Percentiles rank a stretch among this genome's conserved stretches.
phyloP scores from a whole-genome alignment of 768 basidiomycete genomes.

The Rubroboletus satanas region DNA sequence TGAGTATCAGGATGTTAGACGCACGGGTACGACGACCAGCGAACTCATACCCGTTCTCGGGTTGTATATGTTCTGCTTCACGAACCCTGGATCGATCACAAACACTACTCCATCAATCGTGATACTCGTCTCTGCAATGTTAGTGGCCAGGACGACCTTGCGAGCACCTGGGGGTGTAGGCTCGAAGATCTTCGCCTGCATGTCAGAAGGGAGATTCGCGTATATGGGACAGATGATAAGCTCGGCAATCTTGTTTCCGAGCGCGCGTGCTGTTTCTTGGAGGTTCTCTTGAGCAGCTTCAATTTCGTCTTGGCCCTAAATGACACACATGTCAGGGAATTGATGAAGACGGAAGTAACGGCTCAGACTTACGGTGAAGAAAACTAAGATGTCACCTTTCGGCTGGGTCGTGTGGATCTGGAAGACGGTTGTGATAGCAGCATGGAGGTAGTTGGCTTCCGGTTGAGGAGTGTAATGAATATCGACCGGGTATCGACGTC shows the following conservation, averaged over 20 bases:
- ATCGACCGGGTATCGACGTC: constrained; percentile 95
- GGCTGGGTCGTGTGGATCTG: constrained; percentile 99
- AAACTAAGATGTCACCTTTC: constrained; percentile 95
- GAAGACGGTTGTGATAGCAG: constrained; percentile 97
- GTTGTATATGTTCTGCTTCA: constrained; percentile 99
- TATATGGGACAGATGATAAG: constrained; percentile 97
- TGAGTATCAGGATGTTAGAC: constrained; percentile 28
- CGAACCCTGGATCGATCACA: constrained; percentile 98
- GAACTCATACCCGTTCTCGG: constrained; percentile 99
- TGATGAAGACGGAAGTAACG: background rate
- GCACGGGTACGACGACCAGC: constrained; percentile 88
- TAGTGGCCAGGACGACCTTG: constrained; percentile 97
- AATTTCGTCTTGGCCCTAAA: constrained; percentile 94
- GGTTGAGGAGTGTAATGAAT: constrained; percentile 99
- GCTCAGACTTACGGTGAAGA: constrained; percentile 70
- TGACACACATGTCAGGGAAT: constrained; percentile 4
- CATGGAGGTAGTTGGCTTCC: constrained; percentile 98
- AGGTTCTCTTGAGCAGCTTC: constrained; percentile 96
- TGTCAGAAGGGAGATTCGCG: constrained; percentile 97
- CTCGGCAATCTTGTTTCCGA: constrained; percentile 95
- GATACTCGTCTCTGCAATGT: constrained; percentile 99
- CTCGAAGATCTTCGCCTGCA: constrained; percentile 99
- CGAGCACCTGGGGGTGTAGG: constrained; percentile 95
- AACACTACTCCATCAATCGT: constrained; percentile 99
- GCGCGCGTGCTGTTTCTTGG: constrained; percentile 88